Conservation (phyloP, 1,284 basidiomycete genomes). For the Veloporphyrellus conicus region DNA sequence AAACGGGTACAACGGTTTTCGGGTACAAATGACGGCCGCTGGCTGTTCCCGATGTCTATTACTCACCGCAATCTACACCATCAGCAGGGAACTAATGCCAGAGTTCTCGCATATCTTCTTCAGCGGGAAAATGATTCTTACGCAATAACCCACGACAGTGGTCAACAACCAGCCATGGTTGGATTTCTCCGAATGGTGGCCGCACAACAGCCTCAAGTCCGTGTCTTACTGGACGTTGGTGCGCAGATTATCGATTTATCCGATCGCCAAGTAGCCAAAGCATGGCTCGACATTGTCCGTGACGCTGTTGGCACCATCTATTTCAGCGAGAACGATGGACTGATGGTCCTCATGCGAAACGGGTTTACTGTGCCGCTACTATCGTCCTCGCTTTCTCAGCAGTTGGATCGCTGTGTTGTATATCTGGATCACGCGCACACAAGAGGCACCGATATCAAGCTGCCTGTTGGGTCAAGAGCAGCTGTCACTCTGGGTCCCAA, state of each 20-base stretch:
- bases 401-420: background rate
- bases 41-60: background rate
- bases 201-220: background rate
- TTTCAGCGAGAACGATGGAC: background rate
- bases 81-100: background rate
- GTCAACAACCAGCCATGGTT: background rate
- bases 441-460: background rate
- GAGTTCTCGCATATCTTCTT: background rate
- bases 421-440: background rate
- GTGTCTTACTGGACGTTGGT: background rate
- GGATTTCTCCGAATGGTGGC: background rate
- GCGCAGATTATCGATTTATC: background rate
- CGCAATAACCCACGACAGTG: background rate
- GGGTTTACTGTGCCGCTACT: background rate
- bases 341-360: background rate
- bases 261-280: background rate
- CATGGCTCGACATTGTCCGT: background rate
- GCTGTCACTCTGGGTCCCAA: background rate
- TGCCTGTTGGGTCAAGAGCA: background rate
- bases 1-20: slow-evolving; percentile 4
- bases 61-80: slow-evolving; percentile 1
- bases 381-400: background rate
- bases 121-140: background rate
- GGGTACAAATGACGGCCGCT: slow-evolving; percentile 6
- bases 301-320: background rate